These are phyloP conservation scores for Ajuga reptans DNA, from an alignment of 305 asterid genomes.

Conservation along the genomic window DNA sequence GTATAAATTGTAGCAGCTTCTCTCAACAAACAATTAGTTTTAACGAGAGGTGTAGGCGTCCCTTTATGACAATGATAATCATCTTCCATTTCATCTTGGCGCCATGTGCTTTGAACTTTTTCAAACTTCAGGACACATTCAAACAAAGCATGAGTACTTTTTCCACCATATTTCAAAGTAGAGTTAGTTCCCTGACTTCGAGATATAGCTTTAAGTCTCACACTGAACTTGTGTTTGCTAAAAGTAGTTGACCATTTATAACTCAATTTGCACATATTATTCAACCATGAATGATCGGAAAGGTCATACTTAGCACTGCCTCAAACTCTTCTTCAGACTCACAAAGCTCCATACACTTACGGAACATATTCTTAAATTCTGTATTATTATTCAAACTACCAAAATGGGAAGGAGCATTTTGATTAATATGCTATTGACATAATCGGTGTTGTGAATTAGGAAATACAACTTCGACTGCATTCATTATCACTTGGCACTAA, in stretches of 20 bases:
- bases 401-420: neutral
- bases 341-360: neutral
- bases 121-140: no score
- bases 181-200: neutral
- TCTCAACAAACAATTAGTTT: no score
- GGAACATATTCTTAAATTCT: neutral
- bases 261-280: neutral
- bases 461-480: neutral
- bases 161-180: neutral
- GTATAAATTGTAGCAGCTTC: no score
- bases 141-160: neutral
- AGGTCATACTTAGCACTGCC: neutral
- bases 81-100: no score
- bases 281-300: neutral
- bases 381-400: neutral
- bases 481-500: neutral
- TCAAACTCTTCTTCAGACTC: neutral
- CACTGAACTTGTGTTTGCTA: neutral
- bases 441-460: neutral
- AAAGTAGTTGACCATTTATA: neutral
- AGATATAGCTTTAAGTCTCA: neutral
- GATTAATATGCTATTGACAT: neutral
- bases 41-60: no score
- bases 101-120: no score
- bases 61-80: no score